Conservation (phyloP, 1,139 yeast genomes). For the Debaryomyces psychrophilus region DNA sequence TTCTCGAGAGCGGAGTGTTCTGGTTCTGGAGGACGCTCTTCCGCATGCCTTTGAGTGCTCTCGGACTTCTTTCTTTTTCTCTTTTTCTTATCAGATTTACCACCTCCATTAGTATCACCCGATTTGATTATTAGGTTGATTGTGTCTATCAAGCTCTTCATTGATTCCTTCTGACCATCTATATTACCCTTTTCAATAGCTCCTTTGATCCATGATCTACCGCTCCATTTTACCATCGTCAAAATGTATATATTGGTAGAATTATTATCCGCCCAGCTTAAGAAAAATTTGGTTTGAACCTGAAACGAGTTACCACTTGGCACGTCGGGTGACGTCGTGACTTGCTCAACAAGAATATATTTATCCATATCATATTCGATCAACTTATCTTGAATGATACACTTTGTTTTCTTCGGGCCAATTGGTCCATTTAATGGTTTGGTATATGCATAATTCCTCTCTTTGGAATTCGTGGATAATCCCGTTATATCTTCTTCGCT, state of each 20-base stretch:
- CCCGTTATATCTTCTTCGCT: slow-evolving; percentile 53
- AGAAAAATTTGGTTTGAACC: slow-evolving; percentile 65
- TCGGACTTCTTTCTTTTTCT: slow-evolving; percentile 25
- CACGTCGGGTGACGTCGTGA: slow-evolving; percentile 87
- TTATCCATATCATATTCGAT: slow-evolving; percentile 64
- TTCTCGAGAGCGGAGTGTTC: slow-evolving; percentile 24
- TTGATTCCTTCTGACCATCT: slow-evolving; percentile 82
- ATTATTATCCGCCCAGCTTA: slow-evolving; percentile 81
- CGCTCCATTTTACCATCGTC: slow-evolving; percentile 83
- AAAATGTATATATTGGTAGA: slow-evolving; percentile 62
- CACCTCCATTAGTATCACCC: slow-evolving; percentile 18
- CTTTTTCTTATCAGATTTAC: slow-evolving; percentile 26
- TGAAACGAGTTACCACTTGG: slow-evolving; percentile 88
- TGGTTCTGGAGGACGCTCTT: slow-evolving; percentile 15
- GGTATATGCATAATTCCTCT: slow-evolving; percentile 67
- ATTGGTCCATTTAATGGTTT: slow-evolving; percentile 84
- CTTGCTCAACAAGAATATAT: slow-evolving; percentile 61
- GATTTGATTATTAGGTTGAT: slow-evolving; percentile 49
- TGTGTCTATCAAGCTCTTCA: slow-evolving; percentile 61
- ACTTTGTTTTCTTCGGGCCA: slow-evolving; percentile 94
- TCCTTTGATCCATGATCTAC: slow-evolving; percentile 90
- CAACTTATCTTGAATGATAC: slow-evolving; percentile 73
- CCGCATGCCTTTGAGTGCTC: slow-evolving; percentile 12
- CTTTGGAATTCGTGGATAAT: slow-evolving; percentile 30
- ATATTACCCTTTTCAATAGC: slow-evolving; percentile 90